These are phyloP conservation scores for Metrosideros polymorpha DNA, from an alignment of 441 rosid genomes.

Conservation along the genomic window DNA sequence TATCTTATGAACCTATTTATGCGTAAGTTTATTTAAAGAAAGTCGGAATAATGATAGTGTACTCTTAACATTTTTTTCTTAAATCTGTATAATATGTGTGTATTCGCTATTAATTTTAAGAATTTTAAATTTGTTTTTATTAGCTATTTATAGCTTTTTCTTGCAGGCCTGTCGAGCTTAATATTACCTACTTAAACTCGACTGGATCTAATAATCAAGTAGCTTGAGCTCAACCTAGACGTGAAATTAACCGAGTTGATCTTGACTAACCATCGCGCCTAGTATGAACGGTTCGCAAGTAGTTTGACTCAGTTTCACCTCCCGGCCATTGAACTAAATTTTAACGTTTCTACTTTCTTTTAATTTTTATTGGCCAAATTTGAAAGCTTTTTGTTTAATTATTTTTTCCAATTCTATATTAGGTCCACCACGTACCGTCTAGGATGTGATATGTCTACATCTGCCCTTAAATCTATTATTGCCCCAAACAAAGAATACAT, in stretches of 20 bases:
- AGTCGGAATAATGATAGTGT: neutral
- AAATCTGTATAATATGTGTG: neutral
- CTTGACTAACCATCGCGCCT: neutral
- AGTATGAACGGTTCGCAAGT: neutral
- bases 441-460: neutral
- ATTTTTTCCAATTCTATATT: neutral
- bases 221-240: neutral
- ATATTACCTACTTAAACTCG: neutral
- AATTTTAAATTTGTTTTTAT: neutral
- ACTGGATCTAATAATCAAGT: neutral
- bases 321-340: neutral
- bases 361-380: neutral
- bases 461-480: too few species aligned
- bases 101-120: neutral
- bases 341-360: neutral
- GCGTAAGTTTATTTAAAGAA: neutral
- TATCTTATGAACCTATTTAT: neutral
- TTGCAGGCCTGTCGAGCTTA: neutral
- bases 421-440: neutral
- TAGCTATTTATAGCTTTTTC: neutral
- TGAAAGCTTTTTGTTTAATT: neutral
- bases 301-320: neutral
- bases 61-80: neutral
- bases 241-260: neutral
- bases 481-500: neutral